Base-by-base conservation (phyloP, 108 stramenopile species). In the Halocafeteria seosinensis region DNA sequence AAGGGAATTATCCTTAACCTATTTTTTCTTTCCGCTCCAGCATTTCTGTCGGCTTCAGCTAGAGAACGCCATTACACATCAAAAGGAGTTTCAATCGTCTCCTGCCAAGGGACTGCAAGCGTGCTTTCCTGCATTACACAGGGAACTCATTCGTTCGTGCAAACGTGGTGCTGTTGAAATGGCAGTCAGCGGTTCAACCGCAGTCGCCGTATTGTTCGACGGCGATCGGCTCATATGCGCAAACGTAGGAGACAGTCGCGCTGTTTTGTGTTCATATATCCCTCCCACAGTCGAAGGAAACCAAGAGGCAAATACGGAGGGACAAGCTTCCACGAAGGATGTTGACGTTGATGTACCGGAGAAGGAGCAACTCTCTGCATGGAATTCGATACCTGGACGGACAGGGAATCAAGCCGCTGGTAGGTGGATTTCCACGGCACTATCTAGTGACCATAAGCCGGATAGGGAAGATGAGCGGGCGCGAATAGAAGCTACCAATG, bases 381-480 rank as follows among this genome's bases (percentile, higher is more conserved):
- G n/a, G n/a, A n/a, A n/a, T n/a, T n/a, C n/a, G n/a, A n/a, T n/a
- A n/a, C n/a, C n/a, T n/a, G n/a, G n/a, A n/a, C n/a, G n/a, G n/a
- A n/a, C n/a, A n/a, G n/a, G n/a, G 0, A 3, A 5, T 12, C 9
- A 4, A 37, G 32, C 17, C n/a, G 0, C 11, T 11, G 0, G 0
- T 9, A 0, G 4, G 64, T n/a, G 12, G n/a, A 0, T 17, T 4
- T 55, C 60, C 12, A 8, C 25, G 28, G 34, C 29, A 28, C 65
- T 67, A 60, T 67, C 66, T 8, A 51, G 31, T 11, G 66, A 67
- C 59, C 66, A 67, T 60, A 67, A 67, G 52, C 66, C 66, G 1
- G 32, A 27, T 26, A 58, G 66, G 8, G 24, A 35, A 9, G 31
- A 31, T 23, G 66, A 67, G 59, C 36, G 37, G 5, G 36, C 17